Conservation (phyloP, 371 early-diverging fungal species). For the Zancudomyces culisetae region DNA sequence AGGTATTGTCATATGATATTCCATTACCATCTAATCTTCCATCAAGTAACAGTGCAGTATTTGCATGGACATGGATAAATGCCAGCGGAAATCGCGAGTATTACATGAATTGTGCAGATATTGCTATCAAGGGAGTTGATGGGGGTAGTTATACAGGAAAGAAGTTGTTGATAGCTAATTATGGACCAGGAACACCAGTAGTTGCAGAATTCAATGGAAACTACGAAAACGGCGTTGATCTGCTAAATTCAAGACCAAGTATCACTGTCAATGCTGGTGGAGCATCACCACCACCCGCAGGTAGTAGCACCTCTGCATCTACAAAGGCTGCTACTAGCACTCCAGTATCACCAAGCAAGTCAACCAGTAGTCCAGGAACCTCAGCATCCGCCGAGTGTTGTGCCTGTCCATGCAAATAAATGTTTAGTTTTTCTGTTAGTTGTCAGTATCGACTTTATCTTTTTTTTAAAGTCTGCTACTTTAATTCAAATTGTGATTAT, state of each 20-base stretch:
- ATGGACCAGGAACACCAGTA: conserved; percentile 15
- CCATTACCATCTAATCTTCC: conserved; percentile 34
- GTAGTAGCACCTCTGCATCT: neutral
- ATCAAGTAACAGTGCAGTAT: conserved; percentile 21
- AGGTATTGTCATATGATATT: conserved; percentile 18
- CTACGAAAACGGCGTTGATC: conserved; percentile 18
- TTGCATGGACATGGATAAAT: conserved; percentile 51
- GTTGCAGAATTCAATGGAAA: conserved; percentile 28
- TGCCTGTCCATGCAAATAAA: too few species aligned
- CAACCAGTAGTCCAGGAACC: neutral
- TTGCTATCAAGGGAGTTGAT: conserved; percentile 23
- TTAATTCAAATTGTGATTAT: too few species aligned
- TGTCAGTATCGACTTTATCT: too few species aligned
- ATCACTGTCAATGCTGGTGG: conserved; percentile 14
- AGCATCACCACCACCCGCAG: too few species aligned
- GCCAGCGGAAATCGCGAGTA: conserved; percentile 38
- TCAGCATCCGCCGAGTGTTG: too few species aligned
- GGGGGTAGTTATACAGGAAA: conserved; percentile 20
- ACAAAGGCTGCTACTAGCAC: neutral
- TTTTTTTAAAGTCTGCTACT: too few species aligned
- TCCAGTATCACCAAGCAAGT: neutral
- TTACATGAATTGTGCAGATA: conserved; percentile 46
- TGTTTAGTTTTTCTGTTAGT: too few species aligned
- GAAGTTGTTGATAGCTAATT: conserved; percentile 31
- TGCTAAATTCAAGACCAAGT: conserved; percentile 13